Base-by-base conservation (phyloP, 2,329 filamentous ascomycete species). In the Sporothrix pallida region DNA sequence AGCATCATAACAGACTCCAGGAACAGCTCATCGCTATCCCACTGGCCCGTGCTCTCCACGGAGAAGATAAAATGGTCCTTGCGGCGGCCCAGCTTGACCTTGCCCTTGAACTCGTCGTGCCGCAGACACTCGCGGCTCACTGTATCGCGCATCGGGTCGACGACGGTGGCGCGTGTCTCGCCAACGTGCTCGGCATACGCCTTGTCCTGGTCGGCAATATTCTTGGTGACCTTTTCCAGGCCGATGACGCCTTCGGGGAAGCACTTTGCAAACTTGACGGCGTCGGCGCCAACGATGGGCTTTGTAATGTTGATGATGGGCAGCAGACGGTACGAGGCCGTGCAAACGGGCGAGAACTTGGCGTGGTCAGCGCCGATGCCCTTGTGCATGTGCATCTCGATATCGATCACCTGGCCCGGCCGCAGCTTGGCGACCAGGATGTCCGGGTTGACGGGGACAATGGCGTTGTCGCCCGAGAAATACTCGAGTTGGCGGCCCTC, bases 11-110 rank as follows among this genome's bases (percentile, higher is more conserved):
- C 88, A 42, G 93, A 91, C 83, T 98, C 94, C 73, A 99, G 83
- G 85, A 99, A 98, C 76, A 99, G 86, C 83, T 94, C 91, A 79
- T 98, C 95, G 80, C 94, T 97, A 74, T 96, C 91, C 86, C 94
- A 97, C 84, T 99, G 96, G 6, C 96, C 97, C 0, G 94, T 92
- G 85, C 95, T 98, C 86, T 99, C 96, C 50, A 99, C 88, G 72
- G 90, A 92, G 86, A 96, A 99, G 83, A 99, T 98, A 82, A 99
- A 99, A 84, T 99, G 97, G 82, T 99, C 96, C 77, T 94, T 87
- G 78, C 94, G 86, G 72, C 97, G 88, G 60, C 96, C 96, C 46
- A 99, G 89, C 86, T 94, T 95, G 76, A 99, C 96, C 86, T 98
- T 99, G 80, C 91, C 93, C 83, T 96, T 90, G 84, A 99, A 98